Percentiles rank a stretch among this genome's conserved stretches.
phyloP scores from a whole-genome alignment of 2,329 filamentous ascomycete genomes.

The Fusarium phyllophilum region DNA sequence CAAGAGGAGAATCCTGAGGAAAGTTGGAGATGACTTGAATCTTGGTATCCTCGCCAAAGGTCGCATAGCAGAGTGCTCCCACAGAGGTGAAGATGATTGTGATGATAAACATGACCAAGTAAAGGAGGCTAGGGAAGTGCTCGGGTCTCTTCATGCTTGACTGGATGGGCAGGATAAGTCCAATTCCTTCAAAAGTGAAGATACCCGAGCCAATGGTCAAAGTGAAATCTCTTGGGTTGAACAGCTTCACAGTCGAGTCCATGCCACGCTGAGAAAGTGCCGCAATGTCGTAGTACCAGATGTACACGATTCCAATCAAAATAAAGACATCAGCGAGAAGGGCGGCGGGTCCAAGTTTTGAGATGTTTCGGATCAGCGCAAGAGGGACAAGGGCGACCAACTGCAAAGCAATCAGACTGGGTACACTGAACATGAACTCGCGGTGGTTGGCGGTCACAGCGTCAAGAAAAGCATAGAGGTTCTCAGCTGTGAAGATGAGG shows the following conservation, averaged over 20 bases:
- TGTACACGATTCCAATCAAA: constrained; percentile 75
- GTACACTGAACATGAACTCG: constrained; percentile 62
- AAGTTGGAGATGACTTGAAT: constrained; percentile 83
- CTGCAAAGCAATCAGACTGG: constrained; percentile 72
- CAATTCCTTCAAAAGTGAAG: constrained; percentile 83
- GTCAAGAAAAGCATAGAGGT: constrained; percentile 72
- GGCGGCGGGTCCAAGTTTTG: constrained; percentile 75
- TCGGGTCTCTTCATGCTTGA: constrained; percentile 78
- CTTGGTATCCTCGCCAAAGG: constrained; percentile 74
- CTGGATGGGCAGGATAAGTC: constrained; percentile 79
- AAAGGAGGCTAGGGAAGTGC: constrained; percentile 73
- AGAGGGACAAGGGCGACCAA: constrained; percentile 72
- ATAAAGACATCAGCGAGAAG: constrained; percentile 79
- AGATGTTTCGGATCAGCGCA: constrained; percentile 77
- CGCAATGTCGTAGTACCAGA: constrained; percentile 76
- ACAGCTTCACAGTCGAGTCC: constrained; percentile 69
- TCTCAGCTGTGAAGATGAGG: constrained; percentile 81
- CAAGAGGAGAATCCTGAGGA: constrained; percentile 74
- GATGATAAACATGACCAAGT: constrained; percentile 76
- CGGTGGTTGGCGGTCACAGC: constrained; percentile 65
- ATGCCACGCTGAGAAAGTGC: constrained; percentile 66
- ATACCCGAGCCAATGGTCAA: constrained; percentile 78
- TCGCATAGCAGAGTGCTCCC: constrained; percentile 78
- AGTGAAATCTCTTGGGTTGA: constrained; percentile 76
- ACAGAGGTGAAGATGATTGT: constrained; percentile 78